A percentile compares a stretch with the other conserved stretches of the same genome.
Conservation (phyloP, 257 asterid species). For the Solanum lycopersicoides region DNA sequence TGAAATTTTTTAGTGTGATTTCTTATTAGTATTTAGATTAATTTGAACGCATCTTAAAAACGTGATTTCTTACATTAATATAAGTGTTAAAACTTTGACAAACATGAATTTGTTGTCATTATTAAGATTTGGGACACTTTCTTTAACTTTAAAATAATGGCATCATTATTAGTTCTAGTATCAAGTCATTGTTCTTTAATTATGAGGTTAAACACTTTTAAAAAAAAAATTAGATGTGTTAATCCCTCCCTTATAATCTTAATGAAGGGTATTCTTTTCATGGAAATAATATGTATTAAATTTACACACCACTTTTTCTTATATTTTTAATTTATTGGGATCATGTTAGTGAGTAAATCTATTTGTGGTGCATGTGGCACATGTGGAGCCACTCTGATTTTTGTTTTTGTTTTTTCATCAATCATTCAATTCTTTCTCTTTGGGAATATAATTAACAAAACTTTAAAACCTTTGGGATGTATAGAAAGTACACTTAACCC, state of each 20-base stretch:
- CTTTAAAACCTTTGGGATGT: not conserved
- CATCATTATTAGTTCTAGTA: too few species aligned
- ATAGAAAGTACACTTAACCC: not conserved
- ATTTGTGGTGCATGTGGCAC: slow-evolving; percentile 1
- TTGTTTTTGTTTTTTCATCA: not conserved
- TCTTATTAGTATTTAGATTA: not conserved
- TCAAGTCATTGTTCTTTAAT: not conserved
- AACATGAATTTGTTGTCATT: not conserved
- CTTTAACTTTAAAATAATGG: not conserved
- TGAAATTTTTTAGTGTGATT: not conserved
- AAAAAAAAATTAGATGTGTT: not conserved
- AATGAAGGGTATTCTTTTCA: not conserved
- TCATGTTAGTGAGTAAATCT: not conserved
- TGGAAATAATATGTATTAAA: not conserved
- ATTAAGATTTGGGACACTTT: not conserved
- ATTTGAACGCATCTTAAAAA: too few species aligned
- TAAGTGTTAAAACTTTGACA: not conserved
- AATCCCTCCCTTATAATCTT: not conserved
- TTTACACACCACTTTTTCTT: not conserved
- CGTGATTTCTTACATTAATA: too few species aligned
- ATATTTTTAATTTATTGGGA: not conserved
- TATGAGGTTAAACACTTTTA: not conserved
- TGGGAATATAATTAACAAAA: not conserved
- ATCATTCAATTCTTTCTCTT: not conserved
- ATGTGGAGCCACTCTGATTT: slow-evolving; percentile 11